Evolutionary conservation across 805 yeast genomes (phyloP).

Genomic region (Pichia deserticola): DNA sequence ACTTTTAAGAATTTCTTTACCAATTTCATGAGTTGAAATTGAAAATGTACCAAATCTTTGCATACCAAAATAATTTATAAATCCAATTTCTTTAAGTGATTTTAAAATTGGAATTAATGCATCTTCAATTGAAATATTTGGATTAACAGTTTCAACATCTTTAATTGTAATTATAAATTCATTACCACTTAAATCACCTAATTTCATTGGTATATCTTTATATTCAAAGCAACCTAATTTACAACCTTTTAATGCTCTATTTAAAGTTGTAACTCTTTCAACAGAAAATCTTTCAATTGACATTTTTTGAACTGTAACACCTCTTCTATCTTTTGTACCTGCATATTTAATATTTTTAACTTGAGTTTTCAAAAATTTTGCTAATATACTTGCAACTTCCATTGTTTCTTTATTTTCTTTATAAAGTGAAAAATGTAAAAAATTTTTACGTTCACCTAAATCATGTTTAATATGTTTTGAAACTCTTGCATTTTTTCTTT

Average conservation of each 20-base stretch:
- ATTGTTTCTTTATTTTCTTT: slow-evolving; percentile 96
- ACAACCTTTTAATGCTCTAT: slow-evolving; percentile 69
- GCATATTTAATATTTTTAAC: slow-evolving; percentile 68
- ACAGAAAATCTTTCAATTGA: slow-evolving; percentile 63
- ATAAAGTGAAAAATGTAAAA: slow-evolving; percentile 70
- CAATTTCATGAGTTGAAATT: slow-evolving; percentile 82
- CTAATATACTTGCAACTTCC: slow-evolving; percentile 78
- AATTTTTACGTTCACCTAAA: slow-evolving; percentile 63
- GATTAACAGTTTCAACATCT: slow-evolving; percentile 44
- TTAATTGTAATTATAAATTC: slow-evolving; percentile 82
- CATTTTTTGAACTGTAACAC: slow-evolving; percentile 82
- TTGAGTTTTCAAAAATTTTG: slow-evolving; percentile 71
- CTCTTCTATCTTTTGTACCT: slow-evolving; percentile 96
- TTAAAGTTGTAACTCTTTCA: slow-evolving; percentile 69
- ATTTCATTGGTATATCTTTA: slow-evolving; percentile 48
- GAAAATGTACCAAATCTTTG: slow-evolving; percentile 97
- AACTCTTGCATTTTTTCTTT: slow-evolving; percentile 30
- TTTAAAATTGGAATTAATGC: slow-evolving; percentile 46
- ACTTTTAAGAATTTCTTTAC: slow-evolving; percentile 58
- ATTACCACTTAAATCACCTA: slow-evolving; percentile 86
- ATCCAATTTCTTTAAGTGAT: slow-evolving; percentile 61
- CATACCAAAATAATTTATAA: slow-evolving; percentile 95
- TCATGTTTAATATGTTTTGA: slow-evolving; percentile 50
- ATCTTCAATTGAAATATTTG: slow-evolving; percentile 32
- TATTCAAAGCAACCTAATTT: slow-evolving; percentile 74